Percentiles rank a stretch among this genome's conserved stretches.
These are phyloP conservation scores for Fusarium haematococcum DNA, from an alignment of 2,329 filamentous ascomycete genomes.

Conservation along the genomic window DNA sequence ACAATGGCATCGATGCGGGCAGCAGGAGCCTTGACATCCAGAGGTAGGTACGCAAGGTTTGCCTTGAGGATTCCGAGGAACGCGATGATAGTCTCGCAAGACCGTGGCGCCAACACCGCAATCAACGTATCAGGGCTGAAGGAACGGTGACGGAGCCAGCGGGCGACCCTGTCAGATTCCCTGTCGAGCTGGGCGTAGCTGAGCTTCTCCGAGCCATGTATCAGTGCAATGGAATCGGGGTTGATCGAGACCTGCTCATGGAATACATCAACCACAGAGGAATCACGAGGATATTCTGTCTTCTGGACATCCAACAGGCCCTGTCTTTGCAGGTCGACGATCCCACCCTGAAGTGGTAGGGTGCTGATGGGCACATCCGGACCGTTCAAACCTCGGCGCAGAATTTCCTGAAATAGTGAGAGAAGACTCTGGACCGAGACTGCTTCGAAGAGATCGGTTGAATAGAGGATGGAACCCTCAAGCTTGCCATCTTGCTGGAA, in stretches of 20 bases:
- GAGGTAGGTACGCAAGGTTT: neutral
- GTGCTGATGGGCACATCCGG: neutral
- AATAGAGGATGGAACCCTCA: slow-evolving; percentile 17
- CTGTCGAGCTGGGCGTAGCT: neutral
- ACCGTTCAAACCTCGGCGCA: neutral
- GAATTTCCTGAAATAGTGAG: neutral
- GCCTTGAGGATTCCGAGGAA: neutral
- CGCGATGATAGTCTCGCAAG: neutral
- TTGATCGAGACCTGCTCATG: neutral
- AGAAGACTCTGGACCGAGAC: slow-evolving; percentile 19
- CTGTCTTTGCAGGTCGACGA: neutral
- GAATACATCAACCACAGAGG: slow-evolving; percentile 12
- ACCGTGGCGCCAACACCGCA: neutral
- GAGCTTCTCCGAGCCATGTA: neutral
- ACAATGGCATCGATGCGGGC: neutral
- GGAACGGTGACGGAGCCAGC: neutral
- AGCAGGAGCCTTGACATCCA: neutral
- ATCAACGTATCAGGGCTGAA: neutral
- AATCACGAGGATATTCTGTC: neutral
- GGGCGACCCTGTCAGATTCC: neutral
- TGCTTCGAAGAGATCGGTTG: slow-evolving; percentile 25
- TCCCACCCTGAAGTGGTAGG: too few relatives aligned
- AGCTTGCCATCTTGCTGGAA: slow-evolving; percentile 13
- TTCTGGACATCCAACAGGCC: neutral
- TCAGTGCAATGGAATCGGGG: neutral